Evolutionary conservation across 768 basidiomycete genomes (phyloP).

Genomic region (Naganishia vaughanmartiniae): DNA sequence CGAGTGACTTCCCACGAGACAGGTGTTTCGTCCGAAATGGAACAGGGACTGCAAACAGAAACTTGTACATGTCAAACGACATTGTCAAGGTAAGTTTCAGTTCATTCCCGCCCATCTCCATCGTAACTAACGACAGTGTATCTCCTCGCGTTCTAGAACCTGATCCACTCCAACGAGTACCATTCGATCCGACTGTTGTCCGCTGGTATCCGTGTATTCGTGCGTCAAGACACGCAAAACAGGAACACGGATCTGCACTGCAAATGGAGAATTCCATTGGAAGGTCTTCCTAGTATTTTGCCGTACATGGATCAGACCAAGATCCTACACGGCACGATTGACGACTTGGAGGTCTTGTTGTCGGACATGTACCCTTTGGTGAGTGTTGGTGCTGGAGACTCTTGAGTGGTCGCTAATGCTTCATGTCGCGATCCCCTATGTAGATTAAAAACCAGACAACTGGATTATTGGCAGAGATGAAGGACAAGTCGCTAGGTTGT

Average conservation of each 20-base stretch:
- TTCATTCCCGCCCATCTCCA: background rate
- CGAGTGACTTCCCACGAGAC: constrained; percentile 65
- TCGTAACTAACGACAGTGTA: background rate
- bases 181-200: constrained; percentile 79
- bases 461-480: constrained; percentile 61
- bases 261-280: constrained; percentile 65
- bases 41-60: constrained; percentile 57
- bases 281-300: constrained; percentile 79
- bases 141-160: constrained; percentile 45
- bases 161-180: constrained; percentile 78
- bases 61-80: constrained; percentile 82
- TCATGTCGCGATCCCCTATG: background rate
- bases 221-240: constrained; percentile 72
- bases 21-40: constrained; percentile 87
- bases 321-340: constrained; percentile 63
- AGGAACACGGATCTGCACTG: constrained; percentile 50
- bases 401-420: background rate
- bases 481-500: constrained; percentile 58
- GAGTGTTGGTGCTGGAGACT: constrained; percentile 6
- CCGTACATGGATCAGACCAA: constrained; percentile 69
- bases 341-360: constrained; percentile 65
- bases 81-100: constrained; percentile 62
- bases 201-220: constrained; percentile 90
- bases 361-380: constrained; percentile 73
- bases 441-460: constrained; percentile 61